These are phyloP conservation scores for Clavispora santaluciae DNA, from an alignment of 805 yeast species.

Conservation along the genomic window DNA sequence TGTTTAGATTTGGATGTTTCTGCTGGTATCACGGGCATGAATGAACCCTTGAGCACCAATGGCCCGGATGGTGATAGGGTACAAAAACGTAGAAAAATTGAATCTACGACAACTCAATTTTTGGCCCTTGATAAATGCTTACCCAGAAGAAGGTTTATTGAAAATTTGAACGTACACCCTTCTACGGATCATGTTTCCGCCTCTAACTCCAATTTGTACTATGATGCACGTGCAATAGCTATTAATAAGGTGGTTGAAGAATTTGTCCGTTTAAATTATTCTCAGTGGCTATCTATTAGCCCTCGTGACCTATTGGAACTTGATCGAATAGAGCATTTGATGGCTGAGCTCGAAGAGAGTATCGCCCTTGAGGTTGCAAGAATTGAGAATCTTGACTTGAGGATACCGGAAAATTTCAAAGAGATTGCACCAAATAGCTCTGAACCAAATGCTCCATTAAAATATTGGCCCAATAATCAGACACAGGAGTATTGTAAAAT, in stretches of 20 bases:
- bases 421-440: slow-evolving; percentile 24
- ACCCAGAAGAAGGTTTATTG: slow-evolving; percentile 57
- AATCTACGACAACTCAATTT: slow-evolving; percentile 40
- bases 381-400: slow-evolving; percentile 11
- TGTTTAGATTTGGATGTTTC: slow-evolving; percentile 22
- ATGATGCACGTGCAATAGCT: slow-evolving; percentile 30
- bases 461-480: slow-evolving; percentile 35
- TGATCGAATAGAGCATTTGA: slow-evolving; percentile 4
- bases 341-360: slow-evolving; percentile 17
- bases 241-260: slow-evolving; percentile 33
- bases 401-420: slow-evolving; percentile 22
- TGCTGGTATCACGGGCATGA: no score
- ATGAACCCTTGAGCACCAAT: no score
- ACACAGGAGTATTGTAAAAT: slow-evolving; percentile 28
- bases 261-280: slow-evolving; percentile 13
- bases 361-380: slow-evolving; percentile 17
- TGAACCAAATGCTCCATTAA: slow-evolving; percentile 14
- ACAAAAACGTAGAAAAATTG: slow-evolving; percentile 3
- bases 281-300: slow-evolving; percentile 1
- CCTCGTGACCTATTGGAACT: not conserved
- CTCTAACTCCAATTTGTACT: slow-evolving; percentile 14
- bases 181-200: slow-evolving; percentile 12
- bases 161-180: slow-evolving; percentile 39
- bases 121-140: slow-evolving; percentile 84
- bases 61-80: not conserved